A percentile compares a stretch with the other conserved stretches of the same genome.
Conservation (phyloP, 2,329 filamentous ascomycete species). For the Lasiodiplodia gonubiensis region DNA sequence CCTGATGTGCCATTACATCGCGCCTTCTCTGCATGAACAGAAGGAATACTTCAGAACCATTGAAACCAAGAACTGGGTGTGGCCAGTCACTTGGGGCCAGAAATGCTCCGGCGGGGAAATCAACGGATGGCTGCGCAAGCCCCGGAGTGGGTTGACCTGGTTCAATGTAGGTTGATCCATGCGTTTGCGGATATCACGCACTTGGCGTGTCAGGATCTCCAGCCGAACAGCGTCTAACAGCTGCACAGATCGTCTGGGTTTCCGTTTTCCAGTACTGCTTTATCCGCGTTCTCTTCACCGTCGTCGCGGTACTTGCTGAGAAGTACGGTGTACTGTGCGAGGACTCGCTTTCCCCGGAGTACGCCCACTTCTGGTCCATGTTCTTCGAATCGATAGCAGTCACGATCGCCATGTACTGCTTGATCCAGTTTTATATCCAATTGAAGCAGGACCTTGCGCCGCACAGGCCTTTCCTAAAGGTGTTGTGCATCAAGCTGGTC, state of each 20-base stretch:
- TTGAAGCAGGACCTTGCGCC: conserved; percentile 70
- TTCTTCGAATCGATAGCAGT: conserved; percentile 74
- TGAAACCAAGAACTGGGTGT: conserved; percentile 73
- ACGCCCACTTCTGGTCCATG: conserved; percentile 84
- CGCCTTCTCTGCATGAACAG: conserved; percentile 76
- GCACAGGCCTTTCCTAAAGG: conserved; percentile 77
- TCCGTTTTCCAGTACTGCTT: conserved; percentile 87
- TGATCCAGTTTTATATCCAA: conserved; percentile 87
- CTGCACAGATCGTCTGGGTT: conserved; percentile 70
- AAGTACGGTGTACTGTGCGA: conserved; percentile 76
- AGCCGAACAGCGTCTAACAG: conserved; percentile 10
- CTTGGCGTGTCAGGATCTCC: conserved; percentile 5
- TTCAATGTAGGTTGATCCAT: conserved; percentile 67
- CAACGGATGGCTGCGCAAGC: conserved; percentile 72
- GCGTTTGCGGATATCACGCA: conserved; percentile 2
- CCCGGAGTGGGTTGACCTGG: conserved; percentile 82
- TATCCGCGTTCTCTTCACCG: conserved; percentile 77
- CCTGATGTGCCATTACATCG: conserved; percentile 79
- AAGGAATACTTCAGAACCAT: conserved; percentile 80
- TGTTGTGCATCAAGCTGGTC: conserved; percentile 85
- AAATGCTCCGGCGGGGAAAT: conserved; percentile 72
- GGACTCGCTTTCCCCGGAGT: conserved; percentile 75
- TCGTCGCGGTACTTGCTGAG: conserved; percentile 76
- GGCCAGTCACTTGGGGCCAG: conserved; percentile 72
- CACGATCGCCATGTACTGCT: conserved; percentile 83